Evolutionary conservation across 2,329 filamentous ascomycete genomes (phyloP).

Genomic region (Alternaria burnsii): DNA sequence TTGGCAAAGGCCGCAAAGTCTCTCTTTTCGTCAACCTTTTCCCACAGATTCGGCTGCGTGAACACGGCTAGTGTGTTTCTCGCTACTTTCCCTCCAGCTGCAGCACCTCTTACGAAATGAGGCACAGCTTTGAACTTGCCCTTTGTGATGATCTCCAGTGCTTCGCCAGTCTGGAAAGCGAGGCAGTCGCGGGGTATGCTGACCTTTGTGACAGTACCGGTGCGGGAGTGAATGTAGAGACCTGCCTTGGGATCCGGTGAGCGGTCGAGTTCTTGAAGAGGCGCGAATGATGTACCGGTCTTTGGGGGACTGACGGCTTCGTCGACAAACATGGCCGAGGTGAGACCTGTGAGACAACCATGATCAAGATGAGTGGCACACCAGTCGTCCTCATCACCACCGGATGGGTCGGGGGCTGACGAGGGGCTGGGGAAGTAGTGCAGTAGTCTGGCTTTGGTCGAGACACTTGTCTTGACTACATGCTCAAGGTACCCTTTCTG

Average conservation of each 20-base stretch:
- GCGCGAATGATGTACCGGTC: slow-evolving; percentile 49
- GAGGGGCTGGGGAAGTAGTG: slow-evolving; percentile 81
- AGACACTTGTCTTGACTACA: slow-evolving; percentile 84
- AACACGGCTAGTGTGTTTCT: slow-evolving; percentile 93
- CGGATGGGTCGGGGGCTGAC: slow-evolving; percentile 23
- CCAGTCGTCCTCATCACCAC: slow-evolving; percentile 82
- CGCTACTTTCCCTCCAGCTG: slow-evolving; percentile 53
- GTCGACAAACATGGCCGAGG: slow-evolving; percentile 95
- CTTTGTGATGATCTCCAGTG: slow-evolving; percentile 87
- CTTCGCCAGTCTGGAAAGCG: slow-evolving; percentile 95
- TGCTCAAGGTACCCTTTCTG: slow-evolving; percentile 81
- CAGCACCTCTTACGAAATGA: slow-evolving; percentile 87
- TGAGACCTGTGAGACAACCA: slow-evolving; percentile 91
- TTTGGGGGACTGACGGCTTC: slow-evolving; percentile 63
- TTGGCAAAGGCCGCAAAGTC: slow-evolving; percentile 80
- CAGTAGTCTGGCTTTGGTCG: slow-evolving; percentile 88
- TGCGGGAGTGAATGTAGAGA: slow-evolving; percentile 91
- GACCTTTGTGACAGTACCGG: slow-evolving; percentile 85
- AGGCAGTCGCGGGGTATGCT: slow-evolving; percentile 90
- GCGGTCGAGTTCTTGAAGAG: slow-evolving; percentile 73
- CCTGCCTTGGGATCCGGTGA: slow-evolving; percentile 87
- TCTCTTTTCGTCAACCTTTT: slow-evolving; percentile 74
- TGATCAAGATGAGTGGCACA: slow-evolving; percentile 92
- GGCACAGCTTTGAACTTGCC: slow-evolving; percentile 93
- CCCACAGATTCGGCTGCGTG: slow-evolving; percentile 91